phyloP scores from a whole-genome alignment of 2,329 filamentous ascomycete species.

The Trichoderma guizhouense region DNA sequence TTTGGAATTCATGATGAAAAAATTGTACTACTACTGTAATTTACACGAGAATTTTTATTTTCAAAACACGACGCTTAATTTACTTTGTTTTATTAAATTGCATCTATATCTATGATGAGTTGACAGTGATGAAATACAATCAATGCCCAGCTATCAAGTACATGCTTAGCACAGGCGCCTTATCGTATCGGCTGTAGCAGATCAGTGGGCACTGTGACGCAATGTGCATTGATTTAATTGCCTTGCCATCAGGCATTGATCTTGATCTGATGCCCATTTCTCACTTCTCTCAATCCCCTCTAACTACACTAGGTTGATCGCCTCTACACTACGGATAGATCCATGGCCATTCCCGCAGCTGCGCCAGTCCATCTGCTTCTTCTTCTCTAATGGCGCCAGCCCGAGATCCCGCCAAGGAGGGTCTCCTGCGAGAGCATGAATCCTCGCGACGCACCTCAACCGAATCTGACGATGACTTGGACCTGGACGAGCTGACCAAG shows the following conservation, averaged over 20 bases:
- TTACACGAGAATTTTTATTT: not conserved
- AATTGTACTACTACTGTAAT: not conserved
- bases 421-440: slow-evolving; percentile 5
- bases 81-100: not conserved
- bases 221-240: not conserved
- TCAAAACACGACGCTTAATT: not conserved
- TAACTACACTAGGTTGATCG: not conserved
- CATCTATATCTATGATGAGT: not conserved
- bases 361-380: not conserved
- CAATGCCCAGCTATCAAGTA: not conserved
- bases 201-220: not conserved
- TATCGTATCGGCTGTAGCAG: not conserved
- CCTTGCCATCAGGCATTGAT: not conserved
- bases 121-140: not conserved
- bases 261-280: not conserved
- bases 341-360: not conserved
- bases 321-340: no score
- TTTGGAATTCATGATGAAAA: not conserved
- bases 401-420: slow-evolving; percentile 15
- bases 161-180: not conserved
- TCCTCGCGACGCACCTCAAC: not conserved
- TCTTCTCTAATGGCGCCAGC: not conserved
- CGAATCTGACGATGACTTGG: slow-evolving; percentile 15
- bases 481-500: slow-evolving; percentile 17
- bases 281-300: not conserved